Percentiles rank a stretch among this genome's conserved stretches.
phyloP scores from a whole-genome alignment of 108 stramenopile species.

The Nannochloropsis oceanica region DNA sequence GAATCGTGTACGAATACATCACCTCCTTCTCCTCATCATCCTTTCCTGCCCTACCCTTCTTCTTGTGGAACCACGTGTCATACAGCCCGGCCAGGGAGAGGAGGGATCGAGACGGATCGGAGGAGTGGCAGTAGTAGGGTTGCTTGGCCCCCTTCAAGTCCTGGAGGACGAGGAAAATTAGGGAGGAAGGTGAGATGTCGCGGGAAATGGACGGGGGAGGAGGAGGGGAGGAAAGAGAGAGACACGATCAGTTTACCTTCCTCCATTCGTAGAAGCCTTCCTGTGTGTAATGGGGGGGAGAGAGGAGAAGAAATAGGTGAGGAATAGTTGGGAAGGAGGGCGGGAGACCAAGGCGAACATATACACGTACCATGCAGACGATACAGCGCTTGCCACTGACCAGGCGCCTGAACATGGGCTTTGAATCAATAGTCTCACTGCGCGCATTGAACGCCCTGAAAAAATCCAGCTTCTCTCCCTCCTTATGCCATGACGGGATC shows the following conservation, averaged over 20 bases:
- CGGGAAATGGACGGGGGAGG: neutral
- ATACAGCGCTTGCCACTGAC: constrained; percentile 4
- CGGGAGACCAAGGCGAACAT: neutral
- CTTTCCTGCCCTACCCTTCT: neutral
- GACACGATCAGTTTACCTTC: neutral
- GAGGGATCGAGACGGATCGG: neutral
- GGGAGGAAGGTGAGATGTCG: neutral
- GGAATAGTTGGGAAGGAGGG: neutral
- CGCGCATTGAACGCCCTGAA: constrained; percentile 35
- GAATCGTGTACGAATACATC: constrained; percentile 22
- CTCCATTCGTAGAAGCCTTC: constrained; percentile 37
- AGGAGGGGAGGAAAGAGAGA: neutral
- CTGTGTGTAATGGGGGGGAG: neutral
- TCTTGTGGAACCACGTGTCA: constrained; percentile 6
- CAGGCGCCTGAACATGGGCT: constrained; percentile 21
- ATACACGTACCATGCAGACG: neutral
- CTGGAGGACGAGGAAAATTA: neutral
- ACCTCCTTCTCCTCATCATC: constrained; percentile 19
- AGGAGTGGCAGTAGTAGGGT: constrained; percentile 22
- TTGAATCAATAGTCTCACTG: constrained; percentile 22
- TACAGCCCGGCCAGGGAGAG: constrained; percentile 8
- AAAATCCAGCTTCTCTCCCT: constrained; percentile 24
- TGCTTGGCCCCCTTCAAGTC: constrained; percentile 15
- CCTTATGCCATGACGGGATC: constrained; percentile 26
- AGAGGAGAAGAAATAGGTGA: neutral